Evolutionary conservation across 1,284 basidiomycete genomes (phyloP), one percentile per base, ranked within the genome.

Genomic region (Pascua sp.): DNA sequence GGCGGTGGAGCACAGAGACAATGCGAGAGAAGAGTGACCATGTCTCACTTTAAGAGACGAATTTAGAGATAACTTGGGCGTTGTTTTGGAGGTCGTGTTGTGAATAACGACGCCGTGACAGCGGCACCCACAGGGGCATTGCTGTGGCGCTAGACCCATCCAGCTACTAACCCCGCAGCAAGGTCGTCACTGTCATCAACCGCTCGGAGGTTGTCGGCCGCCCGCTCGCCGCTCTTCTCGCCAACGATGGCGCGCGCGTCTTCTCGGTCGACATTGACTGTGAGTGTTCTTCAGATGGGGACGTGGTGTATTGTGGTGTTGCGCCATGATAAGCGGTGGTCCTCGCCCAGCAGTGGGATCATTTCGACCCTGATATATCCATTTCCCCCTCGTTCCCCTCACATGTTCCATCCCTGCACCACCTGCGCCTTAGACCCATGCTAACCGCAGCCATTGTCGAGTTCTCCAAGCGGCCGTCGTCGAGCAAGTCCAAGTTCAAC

Each of bases 251-350:
- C 47, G 93, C 92, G 7, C 83, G 89, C 9, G 93, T 96, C 5
- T 89, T 92, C 73, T 92, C 90, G 4, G 88, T 90, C 36, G 93
- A 97, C 76, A 88, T 96, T 58, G 90, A 91, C 77, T 89, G 90
- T 86, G 57, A 59, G 78, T 56, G 7, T 39, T 5, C 7, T 32
- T 3, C 24, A 32, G 24, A 32, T 32, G 24, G 24, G 4, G 24
- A 32, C 24, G 24, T 32, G 24, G 24, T 32, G 24, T 32, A 7
- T 7, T 32, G 24, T 7, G 7, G 24, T 32, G 24, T 7, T 32
- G 24, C 24, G 7, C 24, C 24, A 32, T 32, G 24, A 32, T 32
- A 7, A 7, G 4, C 24, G 7, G 24, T 32, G 24, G 24, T 32
- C 24, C 24, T 7, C 24, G 24, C n/a, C n/a, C 47, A 36, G 24